Base-by-base conservation (phyloP, 2,329 filamentous ascomycete species). In the Beauveria bassiana region DNA sequence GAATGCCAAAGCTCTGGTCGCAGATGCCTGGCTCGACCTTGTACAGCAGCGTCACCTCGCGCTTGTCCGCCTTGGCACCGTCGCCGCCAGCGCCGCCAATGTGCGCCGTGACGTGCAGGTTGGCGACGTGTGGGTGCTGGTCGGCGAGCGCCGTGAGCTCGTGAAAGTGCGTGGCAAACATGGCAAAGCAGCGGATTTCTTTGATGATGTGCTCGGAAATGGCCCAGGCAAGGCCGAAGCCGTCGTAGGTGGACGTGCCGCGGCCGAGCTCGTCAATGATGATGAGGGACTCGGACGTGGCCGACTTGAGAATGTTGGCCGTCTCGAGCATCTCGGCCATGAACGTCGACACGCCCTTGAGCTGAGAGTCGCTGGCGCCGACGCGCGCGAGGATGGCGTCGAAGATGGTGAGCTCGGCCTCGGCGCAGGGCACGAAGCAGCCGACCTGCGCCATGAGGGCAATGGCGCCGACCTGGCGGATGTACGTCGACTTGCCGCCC, bases 271-370 rank as follows among this genome's bases (percentile, higher is more conserved):
- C 95, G 73, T 99, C 96, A 68, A 99, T 97, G 74, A 99, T 98
- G 76, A 99, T 98, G 59, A 99, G 83, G 5, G 91, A 96, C 72
- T 99, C 95, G 38, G 89, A 86, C 0, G 95, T 99, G 2, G 95
- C 95, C 0, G 91, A 96, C 77, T 98, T 98, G 70, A 99, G 86
- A 66, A 99, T 99, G 72, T 98, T 98, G 67, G 95, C 92, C 1
- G 95, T 99, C 74, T 99, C 95, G 24, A 99, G 84, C 95, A 99
- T 99, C 77, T 99, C 95, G 1, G 95, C 95, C 96, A 99, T 99
- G 75, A 99, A 99, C 0, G 95, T 99, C 3, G 91, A 96, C 2
- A 99, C 95, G 42, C 95, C 95, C 76, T 98, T 98, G 65, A 99
- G 87, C 74, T 98, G 95, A 7, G 91, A 96, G 75, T 99, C 96